Evolutionary conservation across 2,329 filamentous ascomycete genomes (phyloP).

Genomic region (Alternaria conjuncta): DNA sequence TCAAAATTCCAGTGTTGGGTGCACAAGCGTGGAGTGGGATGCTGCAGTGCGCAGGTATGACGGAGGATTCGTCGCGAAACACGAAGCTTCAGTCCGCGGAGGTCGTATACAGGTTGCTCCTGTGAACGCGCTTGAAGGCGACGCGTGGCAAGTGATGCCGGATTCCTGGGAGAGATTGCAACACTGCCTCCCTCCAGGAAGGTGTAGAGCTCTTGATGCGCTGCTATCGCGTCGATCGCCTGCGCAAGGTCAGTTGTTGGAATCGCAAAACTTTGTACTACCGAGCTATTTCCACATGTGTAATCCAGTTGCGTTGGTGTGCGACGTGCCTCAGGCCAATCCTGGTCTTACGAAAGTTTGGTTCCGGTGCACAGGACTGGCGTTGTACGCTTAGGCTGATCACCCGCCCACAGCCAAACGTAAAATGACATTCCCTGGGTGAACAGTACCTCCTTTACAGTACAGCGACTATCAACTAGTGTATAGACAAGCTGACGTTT

Average conservation of each 20-base stretch:
- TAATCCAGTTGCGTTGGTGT: background rate
- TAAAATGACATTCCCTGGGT: background rate
- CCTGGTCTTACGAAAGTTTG: background rate
- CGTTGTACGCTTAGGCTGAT: slow-evolving; percentile 1
- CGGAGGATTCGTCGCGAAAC: background rate
- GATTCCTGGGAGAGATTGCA: background rate
- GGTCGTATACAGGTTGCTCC: background rate
- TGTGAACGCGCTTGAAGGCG: background rate
- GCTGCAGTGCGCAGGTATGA: background rate
- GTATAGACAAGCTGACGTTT: background rate
- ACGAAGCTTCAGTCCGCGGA: background rate
- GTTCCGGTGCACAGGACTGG: background rate
- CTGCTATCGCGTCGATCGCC: background rate
- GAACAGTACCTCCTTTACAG: background rate
- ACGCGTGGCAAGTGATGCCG: background rate
- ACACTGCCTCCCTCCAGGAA: background rate
- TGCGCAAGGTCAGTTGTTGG: background rate
- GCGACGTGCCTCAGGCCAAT: background rate
- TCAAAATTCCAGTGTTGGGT: background rate
- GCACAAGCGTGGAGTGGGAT: background rate
- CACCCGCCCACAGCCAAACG: background rate
- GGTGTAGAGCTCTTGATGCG: background rate
- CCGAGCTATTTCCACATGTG: background rate
- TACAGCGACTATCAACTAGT: background rate
- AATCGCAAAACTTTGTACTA: background rate